Percentiles rank a stretch among this genome's conserved stretches.
Conservation (phyloP, 441 rosid genomes). For the Gossypium lobatum region DNA sequence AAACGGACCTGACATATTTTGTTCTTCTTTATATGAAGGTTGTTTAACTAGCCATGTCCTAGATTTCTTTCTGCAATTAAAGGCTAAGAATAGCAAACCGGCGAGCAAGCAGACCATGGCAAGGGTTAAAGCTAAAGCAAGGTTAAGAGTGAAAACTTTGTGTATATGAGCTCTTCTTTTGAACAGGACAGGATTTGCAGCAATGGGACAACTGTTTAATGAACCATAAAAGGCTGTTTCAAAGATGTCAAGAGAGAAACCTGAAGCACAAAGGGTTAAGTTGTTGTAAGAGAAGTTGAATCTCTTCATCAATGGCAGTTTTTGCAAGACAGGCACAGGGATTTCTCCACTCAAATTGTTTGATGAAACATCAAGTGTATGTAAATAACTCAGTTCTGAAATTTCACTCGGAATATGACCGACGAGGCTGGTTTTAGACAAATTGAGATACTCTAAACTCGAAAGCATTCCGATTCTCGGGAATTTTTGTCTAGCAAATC, state of each 20-base stretch:
- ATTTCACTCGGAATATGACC: slow-evolving; percentile 61
- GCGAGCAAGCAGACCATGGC: slow-evolving; percentile 61
- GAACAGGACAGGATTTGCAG: slow-evolving; percentile 63
- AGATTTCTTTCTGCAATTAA: slow-evolving; percentile 56
- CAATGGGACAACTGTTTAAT: slow-evolving; percentile 70
- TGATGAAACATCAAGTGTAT: slow-evolving; percentile 63
- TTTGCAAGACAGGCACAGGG: slow-evolving; percentile 44
- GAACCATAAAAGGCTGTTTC: slow-evolving; percentile 55
- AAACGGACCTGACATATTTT: slow-evolving; percentile 71
- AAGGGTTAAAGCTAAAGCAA: slow-evolving; percentile 63
- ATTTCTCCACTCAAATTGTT: slow-evolving; percentile 79
- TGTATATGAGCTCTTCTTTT: slow-evolving; percentile 37
- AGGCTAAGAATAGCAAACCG: slow-evolving; percentile 58
- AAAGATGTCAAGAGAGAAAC: slow-evolving; percentile 42
- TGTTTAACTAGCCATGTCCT: slow-evolving; percentile 56
- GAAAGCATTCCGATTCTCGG: slow-evolving; percentile 40
- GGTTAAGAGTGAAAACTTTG: slow-evolving; percentile 36
- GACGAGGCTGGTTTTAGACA: slow-evolving; percentile 56
- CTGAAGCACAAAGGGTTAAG: slow-evolving; percentile 62
- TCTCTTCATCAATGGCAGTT: slow-evolving; percentile 52
- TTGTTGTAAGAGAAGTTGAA: slow-evolving; percentile 92
- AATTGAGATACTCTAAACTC: slow-evolving; percentile 63
- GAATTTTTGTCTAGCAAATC: slow-evolving; percentile 52
- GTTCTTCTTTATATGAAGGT: slow-evolving; percentile 63
- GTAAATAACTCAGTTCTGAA: slow-evolving; percentile 44